Percentiles rank a stretch among this genome's conserved stretches.
Conservation (phyloP, 73 alveolate genomes). For the Paramecium bursaria region DNA sequence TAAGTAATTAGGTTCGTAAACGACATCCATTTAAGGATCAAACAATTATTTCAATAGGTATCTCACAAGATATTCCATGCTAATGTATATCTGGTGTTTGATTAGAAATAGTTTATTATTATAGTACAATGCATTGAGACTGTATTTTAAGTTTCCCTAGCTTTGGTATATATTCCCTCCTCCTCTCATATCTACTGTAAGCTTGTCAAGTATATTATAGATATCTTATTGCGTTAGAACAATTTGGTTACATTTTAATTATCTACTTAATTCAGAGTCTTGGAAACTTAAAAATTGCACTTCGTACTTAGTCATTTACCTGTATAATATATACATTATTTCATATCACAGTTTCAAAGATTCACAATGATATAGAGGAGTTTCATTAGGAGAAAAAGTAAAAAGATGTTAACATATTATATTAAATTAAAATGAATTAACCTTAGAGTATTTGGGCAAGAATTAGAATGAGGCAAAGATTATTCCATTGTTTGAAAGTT, state of each 20-base stretch:
- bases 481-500: slow-evolving; percentile 12
- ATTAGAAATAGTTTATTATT: slow-evolving; percentile 21
- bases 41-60: slow-evolving; percentile 46
- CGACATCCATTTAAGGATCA: not conserved
- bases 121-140: slow-evolving; percentile 24
- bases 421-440: slow-evolving; percentile 6
- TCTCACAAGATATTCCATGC: not conserved
- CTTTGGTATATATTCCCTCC: slow-evolving; percentile 61
- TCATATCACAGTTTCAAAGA: slow-evolving; percentile 15
- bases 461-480: slow-evolving; percentile 18
- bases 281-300: not conserved
- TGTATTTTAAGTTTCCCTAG: slow-evolving; percentile 13
- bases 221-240: slow-evolving; percentile 12
- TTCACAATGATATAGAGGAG: not conserved
- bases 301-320: not conserved
- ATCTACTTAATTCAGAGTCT: not conserved
- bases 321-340: slow-evolving; percentile 14
- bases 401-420: not conserved
- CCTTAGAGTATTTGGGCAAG: slow-evolving; percentile 26
- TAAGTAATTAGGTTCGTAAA: slow-evolving; percentile 5
- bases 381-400: not conserved
- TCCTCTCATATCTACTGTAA: slow-evolving; percentile 1
- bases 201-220: not conserved
- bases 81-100: slow-evolving; percentile 10
- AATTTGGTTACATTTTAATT: not conserved